Evolutionary conservation across 441 rosid genomes (phyloP).

Genomic region (Pelargonium australe): DNA sequence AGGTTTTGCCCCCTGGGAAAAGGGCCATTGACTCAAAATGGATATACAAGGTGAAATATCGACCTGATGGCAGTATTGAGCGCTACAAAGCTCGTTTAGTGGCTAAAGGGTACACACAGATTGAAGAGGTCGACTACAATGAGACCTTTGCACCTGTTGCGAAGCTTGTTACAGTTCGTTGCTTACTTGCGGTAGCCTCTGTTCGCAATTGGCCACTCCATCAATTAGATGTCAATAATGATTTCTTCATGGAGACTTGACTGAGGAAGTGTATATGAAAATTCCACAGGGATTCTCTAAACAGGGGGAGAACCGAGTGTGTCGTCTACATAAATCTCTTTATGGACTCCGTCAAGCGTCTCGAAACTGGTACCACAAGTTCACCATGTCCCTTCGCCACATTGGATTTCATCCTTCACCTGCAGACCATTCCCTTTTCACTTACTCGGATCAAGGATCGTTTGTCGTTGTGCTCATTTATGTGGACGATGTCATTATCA

Average conservation of each 20-base stretch:
- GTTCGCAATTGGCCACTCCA: neutral
- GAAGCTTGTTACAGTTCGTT: neutral
- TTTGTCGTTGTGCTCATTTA: neutral
- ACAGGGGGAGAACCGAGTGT: neutral
- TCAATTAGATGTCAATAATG: neutral
- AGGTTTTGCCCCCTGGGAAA: neutral
- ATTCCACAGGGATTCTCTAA: neutral
- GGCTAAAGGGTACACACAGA: neutral
- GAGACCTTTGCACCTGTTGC: neutral
- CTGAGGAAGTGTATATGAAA: too few species aligned
- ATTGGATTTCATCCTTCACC: neutral
- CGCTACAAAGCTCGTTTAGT: neutral
- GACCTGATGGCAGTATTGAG: neutral
- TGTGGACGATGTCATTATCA: neutral
- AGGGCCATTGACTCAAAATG: neutral
- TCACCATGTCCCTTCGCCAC: too few species aligned
- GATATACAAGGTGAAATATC: conserved; percentile 1
- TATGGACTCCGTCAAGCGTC: neutral
- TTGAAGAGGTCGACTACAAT: neutral
- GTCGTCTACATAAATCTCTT: neutral
- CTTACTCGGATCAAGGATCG: neutral
- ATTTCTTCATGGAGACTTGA: neutral
- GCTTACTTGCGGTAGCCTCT: neutral
- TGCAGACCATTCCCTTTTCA: neutral
- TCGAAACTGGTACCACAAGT: neutral